These are phyloP conservation scores for Aspergillus steynii DNA, from an alignment of 495 filamentous ascomycete species.

Conservation along the genomic window DNA sequence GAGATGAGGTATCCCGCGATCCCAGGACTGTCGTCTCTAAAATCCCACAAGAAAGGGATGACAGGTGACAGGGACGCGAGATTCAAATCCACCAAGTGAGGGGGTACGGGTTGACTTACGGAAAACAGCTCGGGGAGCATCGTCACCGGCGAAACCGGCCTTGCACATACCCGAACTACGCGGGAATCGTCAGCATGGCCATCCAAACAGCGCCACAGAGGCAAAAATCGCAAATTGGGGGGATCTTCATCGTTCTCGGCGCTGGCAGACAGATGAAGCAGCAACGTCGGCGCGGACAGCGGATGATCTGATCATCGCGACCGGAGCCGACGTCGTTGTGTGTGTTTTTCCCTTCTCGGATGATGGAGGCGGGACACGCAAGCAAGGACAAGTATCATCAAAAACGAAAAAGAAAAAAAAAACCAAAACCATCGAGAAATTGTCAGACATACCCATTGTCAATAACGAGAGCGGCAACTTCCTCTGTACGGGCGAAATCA, in stretches of 20 bases:
- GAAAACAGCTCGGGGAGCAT: slow-evolving; percentile 99
- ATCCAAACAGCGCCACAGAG: slow-evolving; percentile 12
- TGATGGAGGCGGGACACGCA: slow-evolving; percentile 11
- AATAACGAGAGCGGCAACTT: slow-evolving; percentile 99
- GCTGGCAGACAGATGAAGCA: neutral
- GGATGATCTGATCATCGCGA: slow-evolving; percentile 26
- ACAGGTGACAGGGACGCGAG: slow-evolving; percentile 7
- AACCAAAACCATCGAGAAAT: slow-evolving; percentile 22
- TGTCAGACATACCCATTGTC: slow-evolving; percentile 94
- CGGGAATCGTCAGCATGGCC: slow-evolving; percentile 19
- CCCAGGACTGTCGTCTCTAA: slow-evolving; percentile 26
- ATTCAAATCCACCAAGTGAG: slow-evolving; percentile 6
- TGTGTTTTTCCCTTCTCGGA: slow-evolving; percentile 9
- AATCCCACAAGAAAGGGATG: slow-evolving; percentile 12
- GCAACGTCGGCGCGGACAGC: slow-evolving; percentile 14
- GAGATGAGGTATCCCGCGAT: slow-evolving; percentile 8
- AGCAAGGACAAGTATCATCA: slow-evolving; percentile 3
- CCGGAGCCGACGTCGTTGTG: slow-evolving; percentile 21
- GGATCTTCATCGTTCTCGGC: slow-evolving; percentile 2
- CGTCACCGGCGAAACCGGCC: slow-evolving; percentile 99
- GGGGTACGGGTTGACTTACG: slow-evolving; percentile 71
- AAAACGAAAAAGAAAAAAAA: slow-evolving; percentile 9
- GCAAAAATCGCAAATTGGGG: neutral
- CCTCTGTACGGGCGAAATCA: slow-evolving; percentile 65
- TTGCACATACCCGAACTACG: slow-evolving; percentile 99